phyloP scores from a whole-genome alignment of 2,329 filamentous ascomycete genomes.

The Colletotrichum sublineola region DNA sequence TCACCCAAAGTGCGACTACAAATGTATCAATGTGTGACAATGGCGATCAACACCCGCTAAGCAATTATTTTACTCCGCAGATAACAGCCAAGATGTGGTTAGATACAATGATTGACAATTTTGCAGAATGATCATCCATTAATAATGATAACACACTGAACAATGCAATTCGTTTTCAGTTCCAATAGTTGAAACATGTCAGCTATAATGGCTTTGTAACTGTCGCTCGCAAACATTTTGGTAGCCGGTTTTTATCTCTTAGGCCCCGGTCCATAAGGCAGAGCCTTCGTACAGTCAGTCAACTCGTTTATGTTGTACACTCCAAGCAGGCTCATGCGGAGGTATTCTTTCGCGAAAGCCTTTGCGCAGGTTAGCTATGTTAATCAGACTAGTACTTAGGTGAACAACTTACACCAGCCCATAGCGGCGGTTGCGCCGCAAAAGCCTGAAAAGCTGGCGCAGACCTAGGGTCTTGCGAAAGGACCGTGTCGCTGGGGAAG shows the following conservation, averaged over 20 bases:
- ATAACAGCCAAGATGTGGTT: no score
- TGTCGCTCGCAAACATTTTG: neutral
- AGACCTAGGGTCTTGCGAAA: slow-evolving; percentile 55
- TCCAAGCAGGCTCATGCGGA: slow-evolving; percentile 67
- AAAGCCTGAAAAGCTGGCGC: slow-evolving; percentile 55
- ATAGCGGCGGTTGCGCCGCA: slow-evolving; percentile 52
- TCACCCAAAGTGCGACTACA: no score
- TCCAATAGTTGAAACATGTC: no score
- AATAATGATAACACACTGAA: no score
- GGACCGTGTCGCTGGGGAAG: slow-evolving; percentile 57
- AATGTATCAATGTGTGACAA: no score
- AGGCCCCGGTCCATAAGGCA: slow-evolving; percentile 50
- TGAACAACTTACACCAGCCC: slow-evolving; percentile 55
- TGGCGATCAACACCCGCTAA: no score
- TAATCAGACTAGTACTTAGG: no score
- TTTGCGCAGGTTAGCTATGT: slow-evolving; percentile 40
- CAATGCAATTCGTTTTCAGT: no score
- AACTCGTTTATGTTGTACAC: slow-evolving; percentile 69
- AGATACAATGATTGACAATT: no score
- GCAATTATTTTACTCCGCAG: no score
- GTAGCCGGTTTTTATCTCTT: neutral
- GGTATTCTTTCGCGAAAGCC: slow-evolving; percentile 66
- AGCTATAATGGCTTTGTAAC: no score
- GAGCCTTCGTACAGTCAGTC: slow-evolving; percentile 66
- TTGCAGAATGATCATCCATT: no score